These are phyloP conservation scores for Pichia ethanolica DNA, from an alignment of 805 yeast genomes.

Conservation along the genomic window DNA sequence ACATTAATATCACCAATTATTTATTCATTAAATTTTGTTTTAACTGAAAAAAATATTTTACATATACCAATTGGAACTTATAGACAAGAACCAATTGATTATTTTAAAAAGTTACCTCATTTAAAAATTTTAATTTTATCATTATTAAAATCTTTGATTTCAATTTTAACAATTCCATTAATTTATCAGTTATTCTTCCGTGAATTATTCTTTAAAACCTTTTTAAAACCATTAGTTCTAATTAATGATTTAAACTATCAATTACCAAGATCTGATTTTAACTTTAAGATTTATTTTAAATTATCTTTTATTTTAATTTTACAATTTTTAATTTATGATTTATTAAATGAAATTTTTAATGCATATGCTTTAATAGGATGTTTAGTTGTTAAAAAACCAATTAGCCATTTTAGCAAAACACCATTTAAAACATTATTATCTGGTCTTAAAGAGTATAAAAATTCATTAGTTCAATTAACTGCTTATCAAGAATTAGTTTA, in stretches of 20 bases:
- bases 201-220: slow-evolving; percentile 34
- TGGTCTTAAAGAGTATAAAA: slow-evolving; percentile 48
- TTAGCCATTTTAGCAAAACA: slow-evolving; percentile 50
- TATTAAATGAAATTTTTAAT: slow-evolving; percentile 48
- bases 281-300: not conserved
- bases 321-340: slow-evolving; percentile 43
- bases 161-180: slow-evolving; percentile 24
- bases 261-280: slow-evolving; percentile 31
- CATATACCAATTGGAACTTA: slow-evolving; percentile 37
- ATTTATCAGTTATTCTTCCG: slow-evolving; percentile 34
- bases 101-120: slow-evolving; percentile 12
- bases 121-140: slow-evolving; percentile 17
- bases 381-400: slow-evolving; percentile 54
- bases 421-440: slow-evolving; percentile 58
- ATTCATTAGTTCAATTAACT: slow-evolving; percentile 45
- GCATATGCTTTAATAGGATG: slow-evolving; percentile 70
- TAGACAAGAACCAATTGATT: slow-evolving; percentile 33
- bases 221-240: slow-evolving; percentile 26
- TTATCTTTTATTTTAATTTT: slow-evolving; percentile 21
- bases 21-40: slow-evolving; percentile 44
- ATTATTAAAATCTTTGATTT: slow-evolving; percentile 34
- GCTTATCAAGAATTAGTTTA: slow-evolving; percentile 74
- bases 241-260: slow-evolving; percentile 32
- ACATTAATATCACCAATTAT: slow-evolving; percentile 33
- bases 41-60: slow-evolving; percentile 50